Evolutionary conservation across 352 stramenopile genomes (phyloP).

Genomic region (Globisporangium acanthophoron): DNA sequence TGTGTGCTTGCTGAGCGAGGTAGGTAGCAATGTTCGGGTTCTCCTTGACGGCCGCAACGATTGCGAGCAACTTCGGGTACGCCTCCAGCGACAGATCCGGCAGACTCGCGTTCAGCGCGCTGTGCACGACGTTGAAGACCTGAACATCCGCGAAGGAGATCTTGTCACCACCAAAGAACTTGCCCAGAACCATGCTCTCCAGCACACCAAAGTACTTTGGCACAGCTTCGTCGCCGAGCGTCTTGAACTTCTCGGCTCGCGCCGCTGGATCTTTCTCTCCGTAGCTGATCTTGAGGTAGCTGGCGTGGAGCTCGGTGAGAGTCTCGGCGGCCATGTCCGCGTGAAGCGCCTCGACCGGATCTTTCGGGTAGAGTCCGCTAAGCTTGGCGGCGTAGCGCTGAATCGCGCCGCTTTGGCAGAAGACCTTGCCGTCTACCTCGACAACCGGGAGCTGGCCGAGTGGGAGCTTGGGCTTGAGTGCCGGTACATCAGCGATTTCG

Average conservation of each 20-base stretch:
- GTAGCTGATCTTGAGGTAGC: conserved; percentile 20
- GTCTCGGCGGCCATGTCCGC: conserved; percentile 19
- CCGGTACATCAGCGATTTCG: conserved; percentile 17
- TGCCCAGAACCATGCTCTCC: conserved; percentile 22
- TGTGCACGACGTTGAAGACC: conserved; percentile 37
- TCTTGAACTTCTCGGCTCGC: conserved; percentile 35
- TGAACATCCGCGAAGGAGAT: conserved; percentile 31
- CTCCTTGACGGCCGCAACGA: conserved; percentile 27
- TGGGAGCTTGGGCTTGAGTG: conserved; percentile 31
- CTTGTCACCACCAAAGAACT: conserved; percentile 36
- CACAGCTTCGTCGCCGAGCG: conserved; percentile 10
- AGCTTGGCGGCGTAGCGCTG: conserved; percentile 37
- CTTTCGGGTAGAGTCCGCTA: conserved; percentile 22
- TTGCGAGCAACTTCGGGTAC: conserved; percentile 33
- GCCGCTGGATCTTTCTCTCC: conserved; percentile 22
- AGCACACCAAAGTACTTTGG: conserved; percentile 9
- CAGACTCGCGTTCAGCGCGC: conserved; percentile 21
- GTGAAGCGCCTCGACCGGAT: conserved; percentile 20
- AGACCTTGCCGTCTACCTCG: conserved; percentile 26
- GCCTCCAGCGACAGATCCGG: conserved; percentile 15
- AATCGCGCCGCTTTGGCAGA: conserved; percentile 38
- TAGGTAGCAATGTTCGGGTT: conserved; percentile 29
- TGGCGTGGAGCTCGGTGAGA: conserved; percentile 11
- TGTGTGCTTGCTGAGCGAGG: conserved; percentile 18
- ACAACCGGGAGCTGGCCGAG: conserved; percentile 36